These are phyloP conservation scores for Pleurotus tuoliensis DNA, from an alignment of 768 basidiomycete genomes.

Conservation along the genomic window DNA sequence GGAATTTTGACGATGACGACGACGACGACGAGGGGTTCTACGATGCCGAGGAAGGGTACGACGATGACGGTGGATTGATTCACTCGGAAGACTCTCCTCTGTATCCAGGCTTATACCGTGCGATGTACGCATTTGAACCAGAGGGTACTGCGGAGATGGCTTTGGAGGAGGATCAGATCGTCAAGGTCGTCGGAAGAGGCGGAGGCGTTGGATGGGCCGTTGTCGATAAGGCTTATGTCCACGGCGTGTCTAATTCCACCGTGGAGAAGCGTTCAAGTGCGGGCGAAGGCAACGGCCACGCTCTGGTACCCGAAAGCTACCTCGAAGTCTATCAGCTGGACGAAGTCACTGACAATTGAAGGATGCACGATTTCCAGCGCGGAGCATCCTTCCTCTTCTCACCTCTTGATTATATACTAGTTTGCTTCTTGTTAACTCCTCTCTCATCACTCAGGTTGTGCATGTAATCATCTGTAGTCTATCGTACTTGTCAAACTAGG, in stretches of 20 bases:
- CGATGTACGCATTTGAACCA: slow-evolving; percentile 74
- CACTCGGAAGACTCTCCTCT: slow-evolving; percentile 36
- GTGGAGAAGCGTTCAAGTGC: slow-evolving; percentile 10
- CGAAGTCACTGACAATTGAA: slow-evolving; percentile 15
- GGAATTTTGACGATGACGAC: slow-evolving; percentile 39
- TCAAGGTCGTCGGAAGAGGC: slow-evolving; percentile 68
- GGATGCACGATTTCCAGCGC: too few relatives aligned
- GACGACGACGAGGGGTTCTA: slow-evolving; percentile 25
- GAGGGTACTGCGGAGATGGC: slow-evolving; percentile 84
- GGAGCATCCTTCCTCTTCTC: too few relatives aligned
- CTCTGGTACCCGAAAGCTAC: slow-evolving; percentile 79
- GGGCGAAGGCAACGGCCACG: slow-evolving; percentile 36
- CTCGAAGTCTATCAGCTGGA: slow-evolving; percentile 54
- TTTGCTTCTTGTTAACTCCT: too few relatives aligned
- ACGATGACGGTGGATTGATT: slow-evolving; percentile 12
- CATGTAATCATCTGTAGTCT: too few relatives aligned
- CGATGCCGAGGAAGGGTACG: slow-evolving; percentile 17
- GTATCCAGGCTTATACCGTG: slow-evolving; percentile 70
- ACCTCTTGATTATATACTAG: too few relatives aligned
- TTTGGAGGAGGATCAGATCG: slow-evolving; percentile 71
- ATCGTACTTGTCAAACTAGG: too few relatives aligned
- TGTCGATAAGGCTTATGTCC: slow-evolving; percentile 39
- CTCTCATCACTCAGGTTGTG: too few relatives aligned
- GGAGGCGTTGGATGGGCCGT: slow-evolving; percentile 83
- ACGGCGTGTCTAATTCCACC: background rate